These are phyloP conservation scores for Emergomyces pasteurianus DNA, from an alignment of 2,329 filamentous ascomycete species.

Conservation along the genomic window DNA sequence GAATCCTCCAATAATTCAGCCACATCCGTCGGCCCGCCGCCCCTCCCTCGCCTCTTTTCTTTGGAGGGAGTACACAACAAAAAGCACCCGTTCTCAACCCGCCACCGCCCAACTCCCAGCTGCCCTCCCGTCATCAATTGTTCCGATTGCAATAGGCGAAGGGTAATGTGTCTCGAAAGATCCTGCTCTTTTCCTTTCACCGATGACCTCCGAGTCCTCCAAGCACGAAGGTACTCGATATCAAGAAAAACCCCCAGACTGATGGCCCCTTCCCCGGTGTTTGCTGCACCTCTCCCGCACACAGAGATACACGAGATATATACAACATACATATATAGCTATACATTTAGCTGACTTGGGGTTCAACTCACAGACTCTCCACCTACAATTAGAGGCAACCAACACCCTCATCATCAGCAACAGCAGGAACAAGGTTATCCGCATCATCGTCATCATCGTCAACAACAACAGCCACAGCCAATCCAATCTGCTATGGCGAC, in stretches of 20 bases:
- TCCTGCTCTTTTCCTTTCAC: background rate
- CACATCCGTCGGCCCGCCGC: background rate
- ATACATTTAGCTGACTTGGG: background rate
- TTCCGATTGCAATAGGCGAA: background rate
- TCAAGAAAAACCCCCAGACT: background rate
- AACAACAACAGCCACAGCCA: conserved; percentile 8
- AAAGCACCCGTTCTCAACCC: background rate
- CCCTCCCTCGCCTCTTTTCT: background rate
- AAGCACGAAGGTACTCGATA: background rate
- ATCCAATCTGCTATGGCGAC: conserved; percentile 17
- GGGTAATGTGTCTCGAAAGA: conserved; percentile 1
- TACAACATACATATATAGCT: background rate
- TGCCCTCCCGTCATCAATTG: background rate
- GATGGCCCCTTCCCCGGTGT: background rate
- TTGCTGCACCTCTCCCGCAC: no score
- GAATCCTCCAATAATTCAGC: background rate
- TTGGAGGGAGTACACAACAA: no score
- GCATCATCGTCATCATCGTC: no score
- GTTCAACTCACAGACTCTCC: background rate
- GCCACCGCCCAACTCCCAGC: background rate
- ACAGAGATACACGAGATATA: no score
- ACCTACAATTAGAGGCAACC: background rate
- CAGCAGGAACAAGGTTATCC: background rate
- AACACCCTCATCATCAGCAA: background rate
- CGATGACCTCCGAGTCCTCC: background rate